Evolutionary conservation across 2,329 filamentous ascomycete genomes (phyloP).

Genomic region (Stachybotrys chartarum): DNA sequence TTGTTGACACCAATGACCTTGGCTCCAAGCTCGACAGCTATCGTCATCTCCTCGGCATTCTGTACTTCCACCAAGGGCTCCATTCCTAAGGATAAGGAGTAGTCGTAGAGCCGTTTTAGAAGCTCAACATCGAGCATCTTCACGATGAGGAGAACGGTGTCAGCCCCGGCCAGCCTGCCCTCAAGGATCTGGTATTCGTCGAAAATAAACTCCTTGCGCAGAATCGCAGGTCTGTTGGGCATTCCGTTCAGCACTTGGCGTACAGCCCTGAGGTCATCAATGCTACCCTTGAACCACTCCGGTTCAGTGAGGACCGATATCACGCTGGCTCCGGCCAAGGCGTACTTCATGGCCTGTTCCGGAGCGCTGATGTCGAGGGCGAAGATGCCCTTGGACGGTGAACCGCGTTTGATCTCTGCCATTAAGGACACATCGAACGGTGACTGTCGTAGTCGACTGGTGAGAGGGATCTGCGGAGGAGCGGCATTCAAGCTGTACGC

Average conservation of each 20-base stretch:
- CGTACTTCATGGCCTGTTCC: constrained; percentile 84
- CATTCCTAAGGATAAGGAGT: constrained; percentile 88
- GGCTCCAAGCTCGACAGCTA: constrained; percentile 76
- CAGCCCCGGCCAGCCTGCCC: constrained; percentile 83
- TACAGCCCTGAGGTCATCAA: constrained; percentile 84
- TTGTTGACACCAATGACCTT: constrained; percentile 98
- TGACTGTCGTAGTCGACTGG: constrained; percentile 70
- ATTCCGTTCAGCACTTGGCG: constrained; percentile 84
- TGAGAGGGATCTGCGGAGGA: constrained; percentile 75
- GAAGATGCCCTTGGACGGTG: constrained; percentile 93
- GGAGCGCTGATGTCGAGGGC: constrained; percentile 82
- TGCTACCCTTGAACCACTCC: constrained; percentile 98
- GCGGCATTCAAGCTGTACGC: constrained; percentile 79
- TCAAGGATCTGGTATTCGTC: constrained; percentile 98
- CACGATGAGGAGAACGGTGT: constrained; percentile 91
- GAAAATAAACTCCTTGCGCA: constrained; percentile 96
- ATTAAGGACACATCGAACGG: constrained; percentile 87
- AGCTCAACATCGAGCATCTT: constrained; percentile 85
- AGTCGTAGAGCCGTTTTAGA: constrained; percentile 74
- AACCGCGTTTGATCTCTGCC: constrained; percentile 96
- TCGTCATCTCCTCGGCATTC: constrained; percentile 85
- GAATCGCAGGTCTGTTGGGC: constrained; percentile 82
- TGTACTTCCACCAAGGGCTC: constrained; percentile 97
- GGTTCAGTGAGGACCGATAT: constrained; percentile 99
- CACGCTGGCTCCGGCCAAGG: constrained; percentile 86